A percentile compares a stretch with the other conserved stretches of the same genome.
Conservation (phyloP, 352 stramenopile species). For the Phytophthora boehmeriae region DNA sequence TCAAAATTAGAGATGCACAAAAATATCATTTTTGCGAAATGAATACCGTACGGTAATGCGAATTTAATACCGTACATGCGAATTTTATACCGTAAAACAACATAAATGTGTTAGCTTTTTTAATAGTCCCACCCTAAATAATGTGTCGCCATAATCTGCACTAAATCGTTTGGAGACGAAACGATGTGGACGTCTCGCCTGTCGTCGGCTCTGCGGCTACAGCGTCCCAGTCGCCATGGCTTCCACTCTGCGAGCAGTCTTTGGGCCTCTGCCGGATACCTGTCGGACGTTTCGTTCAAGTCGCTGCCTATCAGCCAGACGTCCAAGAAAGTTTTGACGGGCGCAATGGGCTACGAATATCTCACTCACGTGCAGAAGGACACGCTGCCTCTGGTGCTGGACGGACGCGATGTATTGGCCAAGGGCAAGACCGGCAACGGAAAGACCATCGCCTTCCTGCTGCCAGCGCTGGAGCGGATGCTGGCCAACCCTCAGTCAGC, state of each 20-base stretch:
- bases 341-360: slow-evolving; percentile 83
- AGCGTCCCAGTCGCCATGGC: slow-evolving; percentile 7
- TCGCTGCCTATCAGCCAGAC: slow-evolving; percentile 55
- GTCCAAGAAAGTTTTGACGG: slow-evolving; percentile 69
- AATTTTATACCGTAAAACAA: no score
- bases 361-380: slow-evolving; percentile 92
- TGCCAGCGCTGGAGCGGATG: slow-evolving; percentile 81
- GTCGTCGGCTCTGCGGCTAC: slow-evolving; percentile 10
- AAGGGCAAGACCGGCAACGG: slow-evolving; percentile 91
- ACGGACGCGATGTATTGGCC: slow-evolving; percentile 90
- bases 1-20: neutral
- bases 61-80: no score
- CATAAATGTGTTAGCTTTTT: no score
- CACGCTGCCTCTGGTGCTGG: slow-evolving; percentile 72
- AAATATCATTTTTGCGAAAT: slow-evolving; percentile 12
- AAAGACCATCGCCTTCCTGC: slow-evolving; percentile 90
- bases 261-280: slow-evolving; percentile 24
- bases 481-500: slow-evolving; percentile 52
- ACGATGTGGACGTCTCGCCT: slow-evolving; percentile 36
- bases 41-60: no score
- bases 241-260: slow-evolving; percentile 20
- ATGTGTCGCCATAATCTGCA: neutral
- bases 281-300: slow-evolving; percentile 54
- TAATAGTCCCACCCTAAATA: no score
- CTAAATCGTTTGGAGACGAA: neutral